Evolutionary conservation across 1,139 yeast species (phyloP), one percentile per base, ranked within the genome.

Genomic region (Yueomyces sp.): DNA sequence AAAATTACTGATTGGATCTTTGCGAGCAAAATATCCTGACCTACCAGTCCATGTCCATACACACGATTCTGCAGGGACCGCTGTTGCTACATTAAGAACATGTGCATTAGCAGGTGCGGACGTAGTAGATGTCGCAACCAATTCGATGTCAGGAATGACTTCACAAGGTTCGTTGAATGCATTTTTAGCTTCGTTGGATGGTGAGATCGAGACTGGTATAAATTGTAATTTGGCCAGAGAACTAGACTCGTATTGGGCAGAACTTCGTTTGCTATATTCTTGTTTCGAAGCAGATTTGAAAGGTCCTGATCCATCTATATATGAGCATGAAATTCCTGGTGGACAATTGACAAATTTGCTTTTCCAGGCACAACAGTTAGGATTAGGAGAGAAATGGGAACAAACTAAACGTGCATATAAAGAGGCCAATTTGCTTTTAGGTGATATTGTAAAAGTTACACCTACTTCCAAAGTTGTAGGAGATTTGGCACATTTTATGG

Each of bases 401-500:
- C 94, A 85, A 69, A 91, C 98, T 44, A 91, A 91, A 73, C 81
- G 78, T 62, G 89, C 96, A 32, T 91, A 91, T 67, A 82, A 80
- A 64, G 79, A 80, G 53, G 98, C 98, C 47, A 91, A 91, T 69
- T 66, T 74, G 56, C 72, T 91, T 48, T 74, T 91, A 53, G 99
- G 99, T 48, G 99, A 91, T 64, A 76, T 91, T 60, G 97, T 93
- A 58, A 91, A 91, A 72, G 98, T 91, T 45, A 91, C 98, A 7
- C 99, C 99, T 48, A 93, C 98, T 27, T 89, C 97, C 26, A 91
- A 91, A 73, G 98, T 93, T 57, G 99, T 91, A 48, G 98, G 98
- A 55, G 99, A 91, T 63, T 77, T 91, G 66, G 98, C 98, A 25
- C 98, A 93, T 68, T 91, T 91, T 60, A 91, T 91, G 98, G 98